phyloP scores from a whole-genome alignment of 768 basidiomycete genomes.

The Boletus pseudopeckii region DNA sequence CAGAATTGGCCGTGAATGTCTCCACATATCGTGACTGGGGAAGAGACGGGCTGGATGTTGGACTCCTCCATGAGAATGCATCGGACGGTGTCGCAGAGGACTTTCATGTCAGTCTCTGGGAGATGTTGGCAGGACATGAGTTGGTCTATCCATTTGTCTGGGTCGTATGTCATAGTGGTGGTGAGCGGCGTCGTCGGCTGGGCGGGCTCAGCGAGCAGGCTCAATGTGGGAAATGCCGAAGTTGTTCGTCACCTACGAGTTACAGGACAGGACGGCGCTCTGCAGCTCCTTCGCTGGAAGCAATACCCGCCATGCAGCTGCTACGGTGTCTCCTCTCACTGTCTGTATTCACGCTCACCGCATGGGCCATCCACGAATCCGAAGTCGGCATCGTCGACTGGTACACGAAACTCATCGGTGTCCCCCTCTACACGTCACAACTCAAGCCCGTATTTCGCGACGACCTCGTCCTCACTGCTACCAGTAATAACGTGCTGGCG shows the following conservation, averaged over 20 bases:
- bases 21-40: slow-evolving; percentile 92
- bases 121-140: slow-evolving; percentile 85
- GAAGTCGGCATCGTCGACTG: slow-evolving; percentile 86
- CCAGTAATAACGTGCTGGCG: slow-evolving; percentile 73
- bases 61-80: slow-evolving; percentile 92
- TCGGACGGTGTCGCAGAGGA: slow-evolving; percentile 86
- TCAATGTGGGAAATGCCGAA: slow-evolving; percentile 16
- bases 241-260: background rate
- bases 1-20: slow-evolving; percentile 99
- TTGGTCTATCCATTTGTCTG: slow-evolving; percentile 85
- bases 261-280: background rate
- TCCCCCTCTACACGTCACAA: slow-evolving; percentile 52
- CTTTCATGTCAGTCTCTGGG: slow-evolving; percentile 88
- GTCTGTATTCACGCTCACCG: slow-evolving; percentile 19
- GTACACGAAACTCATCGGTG: slow-evolving; percentile 75
- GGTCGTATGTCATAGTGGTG: slow-evolving; percentile 39
- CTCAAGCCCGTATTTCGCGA: slow-evolving; percentile 59
- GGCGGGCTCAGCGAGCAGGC: background rate
- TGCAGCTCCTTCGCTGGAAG: background rate
- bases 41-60: slow-evolving; percentile 95
- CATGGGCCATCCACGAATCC: slow-evolving; percentile 59
- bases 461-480: slow-evolving; percentile 62
- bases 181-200: background rate
- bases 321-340: slow-evolving; percentile 18
- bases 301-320: slow-evolving; percentile 12